Base-by-base conservation (phyloP, 2,329 filamentous ascomycete species). In the Sporothrix variecibatus region DNA sequence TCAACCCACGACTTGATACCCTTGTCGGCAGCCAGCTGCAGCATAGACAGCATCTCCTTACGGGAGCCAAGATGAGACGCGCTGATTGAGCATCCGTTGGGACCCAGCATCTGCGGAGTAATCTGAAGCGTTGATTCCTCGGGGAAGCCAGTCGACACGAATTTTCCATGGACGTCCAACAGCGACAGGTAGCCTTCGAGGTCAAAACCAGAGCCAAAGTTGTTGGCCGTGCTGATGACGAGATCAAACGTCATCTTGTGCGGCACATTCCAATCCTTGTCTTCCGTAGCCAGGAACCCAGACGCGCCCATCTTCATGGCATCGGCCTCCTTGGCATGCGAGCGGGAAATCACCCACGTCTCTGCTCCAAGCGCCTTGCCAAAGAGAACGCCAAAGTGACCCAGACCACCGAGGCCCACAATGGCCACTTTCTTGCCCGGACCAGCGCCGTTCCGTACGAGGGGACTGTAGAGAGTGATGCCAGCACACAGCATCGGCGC, bases 401-500 rank as follows among this genome's bases (percentile, higher is more conserved):
- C 92, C 73, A 93, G 87, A 17, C 91, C 91, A 26, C 91, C 91
- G 77, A 94, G 85, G 76, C 93, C 93, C 8, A 94, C 89, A 75
- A 95, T 89, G 53, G 88, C 93, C 31, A 94, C 90, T 84, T 93
- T 94, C 86, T 93, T 94, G 76, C 94, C 93, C 0, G 92, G 92
- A 0, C 92, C 92, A 75, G 88, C 87, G 26, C 92, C 92, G 79
- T 94, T 91, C 67, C 93, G 88, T 76, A 93, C 91, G 17, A 97
- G 86, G 0, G 94, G 94, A 75, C 89, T 92, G 84, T 91, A 97
- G 74, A 90, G 90, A 2, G 94, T 97, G 77, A 97, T 86, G 76
- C 94, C 94, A 53, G 93, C 94, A 82, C 94, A 97, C 77, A 96
- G 87, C 92, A 95, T 94, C 11, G 92, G 93, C 1, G 93, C 49